Evolutionary conservation across 1,284 basidiomycete genomes (phyloP).

Genomic region (Cryptococcus hybrid): DNA sequence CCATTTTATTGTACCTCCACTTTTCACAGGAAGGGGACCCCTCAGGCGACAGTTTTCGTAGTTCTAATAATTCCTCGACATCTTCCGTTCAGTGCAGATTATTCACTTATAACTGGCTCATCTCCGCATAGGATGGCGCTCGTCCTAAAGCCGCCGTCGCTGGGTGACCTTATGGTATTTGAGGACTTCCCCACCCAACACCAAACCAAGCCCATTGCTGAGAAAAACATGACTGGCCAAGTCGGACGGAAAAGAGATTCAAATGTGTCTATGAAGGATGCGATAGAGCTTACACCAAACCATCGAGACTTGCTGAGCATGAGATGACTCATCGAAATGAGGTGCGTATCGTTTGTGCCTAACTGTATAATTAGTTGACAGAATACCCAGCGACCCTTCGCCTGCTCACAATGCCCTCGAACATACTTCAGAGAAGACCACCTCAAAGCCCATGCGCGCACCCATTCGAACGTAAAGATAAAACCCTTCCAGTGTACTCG

Average conservation of each 20-base stretch:
- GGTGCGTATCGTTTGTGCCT: slow-evolving; percentile 53
- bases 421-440: slow-evolving; percentile 83
- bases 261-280: slow-evolving; percentile 70
- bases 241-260: slow-evolving; percentile 46
- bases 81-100: too few species aligned
- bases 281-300: slow-evolving; percentile 78
- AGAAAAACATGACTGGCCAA: neutral
- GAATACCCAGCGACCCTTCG: slow-evolving; percentile 69
- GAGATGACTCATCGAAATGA: slow-evolving; percentile 80
- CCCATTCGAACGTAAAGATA: slow-evolving; percentile 67
- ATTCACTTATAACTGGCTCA: too few species aligned
- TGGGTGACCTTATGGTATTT: too few species aligned
- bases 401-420: slow-evolving; percentile 71
- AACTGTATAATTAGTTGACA: neutral
- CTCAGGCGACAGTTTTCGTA: too few species aligned
- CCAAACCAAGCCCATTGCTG: neutral
- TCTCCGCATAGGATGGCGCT: too few species aligned
- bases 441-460: slow-evolving; percentile 76
- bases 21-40: too few species aligned
- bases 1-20: too few species aligned
- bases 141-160: too few species aligned
- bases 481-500: slow-evolving; percentile 65
- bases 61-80: too few species aligned
- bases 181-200: too few species aligned
- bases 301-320: slow-evolving; percentile 81